Conservation (phyloP, 2,329 filamentous ascomycete genomes). For the Stagonosporopsis chrysanthemi region DNA sequence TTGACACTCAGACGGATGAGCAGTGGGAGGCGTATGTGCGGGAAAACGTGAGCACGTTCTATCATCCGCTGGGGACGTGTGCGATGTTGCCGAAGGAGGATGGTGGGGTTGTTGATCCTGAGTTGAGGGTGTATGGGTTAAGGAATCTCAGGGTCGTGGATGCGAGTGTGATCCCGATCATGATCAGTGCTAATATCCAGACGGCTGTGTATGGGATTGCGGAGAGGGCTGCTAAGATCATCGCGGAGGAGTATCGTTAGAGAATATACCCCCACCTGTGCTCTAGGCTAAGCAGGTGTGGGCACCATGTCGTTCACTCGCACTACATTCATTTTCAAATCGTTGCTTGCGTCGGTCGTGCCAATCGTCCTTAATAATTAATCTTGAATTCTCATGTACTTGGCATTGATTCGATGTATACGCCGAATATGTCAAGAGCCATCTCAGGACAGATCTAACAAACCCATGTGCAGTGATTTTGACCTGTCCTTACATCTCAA, state of each 20-base stretch:
- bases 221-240: slow-evolving; percentile 31
- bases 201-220: slow-evolving; percentile 39
- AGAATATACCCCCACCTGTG: neutral
- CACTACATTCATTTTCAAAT: too few species aligned
- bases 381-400: too few species aligned
- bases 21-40: neutral
- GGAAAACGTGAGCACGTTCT: slow-evolving; percentile 18
- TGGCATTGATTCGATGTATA: too few species aligned
- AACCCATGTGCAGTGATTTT: too few species aligned
- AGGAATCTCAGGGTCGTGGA: slow-evolving; percentile 30
- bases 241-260: slow-evolving; percentile 16
- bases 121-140: slow-evolving; percentile 35
- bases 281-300: neutral
- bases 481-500: too few species aligned
- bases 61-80: slow-evolving; percentile 48
- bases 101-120: slow-evolving; percentile 34
- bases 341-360: too few species aligned
- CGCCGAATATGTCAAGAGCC: too few species aligned
- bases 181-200: slow-evolving; percentile 30
- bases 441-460: too few species aligned
- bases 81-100: slow-evolving; percentile 35
- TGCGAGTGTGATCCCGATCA: slow-evolving; percentile 35
- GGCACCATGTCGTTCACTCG: neutral
- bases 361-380: too few species aligned
- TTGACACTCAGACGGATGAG: neutral